A percentile compares a stretch with the other conserved stretches of the same genome.
These are phyloP conservation scores for Melanomma pulvis-pyrius DNA, from an alignment of 495 filamentous ascomycete genomes.

Conservation along the genomic window DNA sequence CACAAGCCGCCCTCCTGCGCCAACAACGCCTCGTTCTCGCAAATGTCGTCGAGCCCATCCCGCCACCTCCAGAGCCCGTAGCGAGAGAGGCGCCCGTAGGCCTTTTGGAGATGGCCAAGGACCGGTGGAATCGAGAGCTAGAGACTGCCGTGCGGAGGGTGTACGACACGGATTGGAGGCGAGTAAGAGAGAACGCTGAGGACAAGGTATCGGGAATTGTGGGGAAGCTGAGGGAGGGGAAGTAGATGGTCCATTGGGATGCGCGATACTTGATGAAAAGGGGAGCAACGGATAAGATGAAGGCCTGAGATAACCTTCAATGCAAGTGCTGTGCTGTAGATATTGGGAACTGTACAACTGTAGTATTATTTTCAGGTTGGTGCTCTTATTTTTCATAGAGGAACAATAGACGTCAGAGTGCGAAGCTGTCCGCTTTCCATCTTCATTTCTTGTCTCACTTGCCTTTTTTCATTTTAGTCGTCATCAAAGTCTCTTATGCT, in stretches of 20 bases:
- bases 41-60: constrained; percentile 50
- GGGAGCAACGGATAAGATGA: neutral
- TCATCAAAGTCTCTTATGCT: too few species aligned
- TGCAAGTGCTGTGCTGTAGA: neutral
- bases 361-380: neutral
- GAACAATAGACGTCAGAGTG: neutral
- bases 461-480: too few species aligned
- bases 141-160: constrained; percentile 42
- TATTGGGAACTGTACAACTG: neutral
- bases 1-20: constrained; percentile 71
- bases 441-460: too few species aligned
- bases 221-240: constrained; percentile 38
- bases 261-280: neutral
- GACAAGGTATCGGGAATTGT: constrained; percentile 36
- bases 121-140: constrained; percentile 48
- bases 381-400: neutral
- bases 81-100: constrained; percentile 42
- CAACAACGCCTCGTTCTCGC: constrained; percentile 67
- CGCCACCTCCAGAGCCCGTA: constrained; percentile 73
- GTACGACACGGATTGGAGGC: constrained; percentile 44
- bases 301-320: constrained; percentile 4
- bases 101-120: constrained; percentile 46
- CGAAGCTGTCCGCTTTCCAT: neutral
- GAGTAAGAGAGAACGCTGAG: constrained; percentile 42
- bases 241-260: constrained; percentile 9